A percentile compares a stretch with the other conserved stretches of the same genome.
Evolutionary conservation across 805 yeast species (phyloP).

Genomic region (Saccharomycopsis sp.): DNA sequence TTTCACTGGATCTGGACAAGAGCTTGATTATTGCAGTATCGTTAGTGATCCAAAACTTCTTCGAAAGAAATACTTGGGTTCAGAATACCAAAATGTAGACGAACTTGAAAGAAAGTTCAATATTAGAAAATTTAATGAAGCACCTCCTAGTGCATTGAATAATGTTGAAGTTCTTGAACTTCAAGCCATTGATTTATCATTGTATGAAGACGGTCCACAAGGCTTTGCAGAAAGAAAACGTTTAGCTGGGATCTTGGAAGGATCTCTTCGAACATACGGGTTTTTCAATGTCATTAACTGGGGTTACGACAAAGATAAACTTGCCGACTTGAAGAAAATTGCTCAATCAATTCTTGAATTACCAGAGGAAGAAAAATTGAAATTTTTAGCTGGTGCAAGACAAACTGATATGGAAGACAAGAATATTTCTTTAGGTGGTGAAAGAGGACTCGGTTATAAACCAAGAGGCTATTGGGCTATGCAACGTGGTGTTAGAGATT

Average conservation of each 20-base stretch:
- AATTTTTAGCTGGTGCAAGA: slow-evolving; percentile 29
- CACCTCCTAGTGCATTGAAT: slow-evolving; percentile 1
- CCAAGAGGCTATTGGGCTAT: slow-evolving; percentile 39
- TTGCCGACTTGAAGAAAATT: slow-evolving; percentile 25
- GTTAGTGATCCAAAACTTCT: slow-evolving; percentile 5
- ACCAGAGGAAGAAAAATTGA: slow-evolving; percentile 26
- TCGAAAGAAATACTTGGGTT: slow-evolving; percentile 7
- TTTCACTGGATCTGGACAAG: slow-evolving; percentile 5
- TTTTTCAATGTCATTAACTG: slow-evolving; percentile 28
- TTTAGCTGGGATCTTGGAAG: slow-evolving; percentile 35
- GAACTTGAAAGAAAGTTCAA: slow-evolving; percentile 4
- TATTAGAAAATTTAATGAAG: slow-evolving; percentile 5
- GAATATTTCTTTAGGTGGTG: slow-evolving; percentile 30
- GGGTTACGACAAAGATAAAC: slow-evolving; percentile 25
- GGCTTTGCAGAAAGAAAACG: slow-evolving; percentile 26
- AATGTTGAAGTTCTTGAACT: slow-evolving; percentile 8
- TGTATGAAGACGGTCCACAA: slow-evolving; percentile 33
- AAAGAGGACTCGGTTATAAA: slow-evolving; percentile 36
- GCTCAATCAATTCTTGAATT: slow-evolving; percentile 27
- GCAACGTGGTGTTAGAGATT: slow-evolving; percentile 32
- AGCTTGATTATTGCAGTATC: slow-evolving; percentile 3
- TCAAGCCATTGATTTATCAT: slow-evolving; percentile 30
- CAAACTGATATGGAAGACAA: slow-evolving; percentile 27
- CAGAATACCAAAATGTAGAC: not conserved
- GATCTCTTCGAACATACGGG: slow-evolving; percentile 35